Percentiles rank a stretch among this genome's conserved stretches.
phyloP scores from a whole-genome alignment of 106 monocot genomes.

The Dendrobium nobile region DNA sequence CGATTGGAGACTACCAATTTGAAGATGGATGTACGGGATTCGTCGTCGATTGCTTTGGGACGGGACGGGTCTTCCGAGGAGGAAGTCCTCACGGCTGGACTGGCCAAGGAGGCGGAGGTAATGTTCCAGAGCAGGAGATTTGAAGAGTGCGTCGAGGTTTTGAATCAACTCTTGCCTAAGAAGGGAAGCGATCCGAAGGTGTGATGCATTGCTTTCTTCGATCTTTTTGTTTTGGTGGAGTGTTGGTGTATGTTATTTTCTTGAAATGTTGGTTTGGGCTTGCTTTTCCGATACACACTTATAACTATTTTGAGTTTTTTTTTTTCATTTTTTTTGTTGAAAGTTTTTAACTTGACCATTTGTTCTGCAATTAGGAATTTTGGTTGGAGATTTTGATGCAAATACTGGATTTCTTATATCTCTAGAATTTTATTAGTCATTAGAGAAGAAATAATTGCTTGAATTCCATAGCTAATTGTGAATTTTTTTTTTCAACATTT shows the following conservation, averaged over 20 bases:
- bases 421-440: not conserved
- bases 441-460: not conserved
- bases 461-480: not conserved
- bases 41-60: constrained; percentile 1
- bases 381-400: not conserved
- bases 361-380: not conserved
- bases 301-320: too few relatives aligned
- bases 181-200: constrained; percentile 55
- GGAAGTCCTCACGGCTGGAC: constrained; percentile 10
- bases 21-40: constrained; percentile 22
- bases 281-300: not conserved
- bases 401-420: not conserved
- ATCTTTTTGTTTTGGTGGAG: not conserved
- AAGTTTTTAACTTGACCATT: not conserved
- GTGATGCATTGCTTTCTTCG: not conserved
- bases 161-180: constrained; percentile 30
- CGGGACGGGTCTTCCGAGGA: constrained; percentile 20
- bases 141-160: constrained; percentile 34
- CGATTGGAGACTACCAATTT: constrained; percentile 8
- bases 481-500: not conserved
- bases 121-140: constrained; percentile 35
- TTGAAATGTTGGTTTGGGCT: not conserved
- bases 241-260: not conserved
- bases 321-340: not conserved
- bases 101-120: constrained; percentile 29